phyloP scores from a whole-genome alignment of 1,139 yeast species.

The Kodamaea sp. region DNA sequence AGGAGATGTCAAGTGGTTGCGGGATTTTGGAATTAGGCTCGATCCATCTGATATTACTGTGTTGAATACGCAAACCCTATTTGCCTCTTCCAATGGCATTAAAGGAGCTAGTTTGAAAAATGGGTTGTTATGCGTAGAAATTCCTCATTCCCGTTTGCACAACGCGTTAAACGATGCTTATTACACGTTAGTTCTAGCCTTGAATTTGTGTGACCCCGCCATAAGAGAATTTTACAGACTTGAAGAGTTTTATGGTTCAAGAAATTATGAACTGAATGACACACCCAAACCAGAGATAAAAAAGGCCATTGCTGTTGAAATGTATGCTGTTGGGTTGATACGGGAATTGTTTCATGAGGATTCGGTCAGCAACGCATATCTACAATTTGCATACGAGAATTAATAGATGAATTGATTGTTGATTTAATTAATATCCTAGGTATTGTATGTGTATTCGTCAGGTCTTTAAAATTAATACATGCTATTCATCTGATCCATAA shows the following conservation, averaged over 20 bases:
- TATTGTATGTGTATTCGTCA: neutral
- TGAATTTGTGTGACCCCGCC: slow-evolving; percentile 57
- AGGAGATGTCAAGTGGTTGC: slow-evolving; percentile 62
- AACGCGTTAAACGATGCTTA: slow-evolving; percentile 88
- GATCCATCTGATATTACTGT: slow-evolving; percentile 31
- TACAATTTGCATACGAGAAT: neutral
- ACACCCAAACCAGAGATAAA: too few relatives aligned
- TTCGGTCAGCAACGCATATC: too few relatives aligned
- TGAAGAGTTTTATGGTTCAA: too few relatives aligned
- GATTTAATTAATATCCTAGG: neutral
- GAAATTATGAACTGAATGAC: too few relatives aligned
- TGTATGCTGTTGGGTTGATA: neutral
- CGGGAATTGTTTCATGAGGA: neutral
- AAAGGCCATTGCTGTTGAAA: neutral
- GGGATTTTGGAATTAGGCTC: slow-evolving; percentile 45
- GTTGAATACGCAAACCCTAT: slow-evolving; percentile 58
- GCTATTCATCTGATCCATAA: slow-evolving; percentile 17
- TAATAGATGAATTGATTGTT: neutral
- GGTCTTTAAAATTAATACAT: neutral
- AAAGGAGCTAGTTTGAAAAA: slow-evolving; percentile 52
- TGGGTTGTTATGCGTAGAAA: slow-evolving; percentile 48
- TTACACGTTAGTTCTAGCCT: slow-evolving; percentile 57
- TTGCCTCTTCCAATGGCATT: slow-evolving; percentile 42
- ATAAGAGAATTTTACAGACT: slow-evolving; percentile 32
- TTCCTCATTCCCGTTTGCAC: slow-evolving; percentile 67